Evolutionary conservation across 2,329 filamentous ascomycete species (phyloP).

Genomic region (Alternaria consortialis): DNA sequence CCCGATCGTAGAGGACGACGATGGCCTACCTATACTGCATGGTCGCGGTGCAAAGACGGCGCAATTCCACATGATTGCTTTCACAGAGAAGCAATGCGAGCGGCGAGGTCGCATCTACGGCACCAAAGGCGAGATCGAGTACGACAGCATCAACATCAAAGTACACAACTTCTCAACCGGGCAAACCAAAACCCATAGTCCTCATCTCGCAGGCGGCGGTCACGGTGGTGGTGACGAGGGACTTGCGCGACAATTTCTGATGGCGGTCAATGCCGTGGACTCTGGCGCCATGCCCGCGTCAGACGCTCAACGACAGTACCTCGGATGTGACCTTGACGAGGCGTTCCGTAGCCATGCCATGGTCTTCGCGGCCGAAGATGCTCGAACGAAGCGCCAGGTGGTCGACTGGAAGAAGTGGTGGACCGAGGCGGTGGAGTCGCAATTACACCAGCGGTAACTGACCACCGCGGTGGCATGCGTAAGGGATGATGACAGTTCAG

Average conservation of each 20-base stretch:
- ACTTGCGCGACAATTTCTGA: constrained; percentile 81
- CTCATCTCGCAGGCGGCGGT: constrained; percentile 67
- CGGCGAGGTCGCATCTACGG: constrained; percentile 88
- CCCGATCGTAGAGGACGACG: constrained; percentile 41
- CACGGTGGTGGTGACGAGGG: constrained; percentile 85
- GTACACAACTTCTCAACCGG: constrained; percentile 76
- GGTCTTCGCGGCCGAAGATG: constrained; percentile 94
- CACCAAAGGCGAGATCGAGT: constrained; percentile 82
- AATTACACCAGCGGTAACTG: constrained; percentile 23
- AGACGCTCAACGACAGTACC: constrained; percentile 75
- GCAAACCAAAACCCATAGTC: constrained; percentile 65
- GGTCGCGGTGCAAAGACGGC: constrained; percentile 79
- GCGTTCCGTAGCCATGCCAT: constrained; percentile 88
- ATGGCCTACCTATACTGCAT: constrained; percentile 24
- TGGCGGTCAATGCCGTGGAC: constrained; percentile 82
- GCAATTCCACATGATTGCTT: constrained; percentile 92
- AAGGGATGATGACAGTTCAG: constrained; percentile 10
- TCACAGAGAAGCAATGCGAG: constrained; percentile 86
- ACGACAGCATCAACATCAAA: constrained; percentile 80
- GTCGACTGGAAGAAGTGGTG: constrained; percentile 83
- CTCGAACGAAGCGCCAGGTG: constrained; percentile 73
- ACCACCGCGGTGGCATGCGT: background rate
- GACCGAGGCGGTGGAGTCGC: constrained; percentile 62
- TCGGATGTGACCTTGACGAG: constrained; percentile 88
- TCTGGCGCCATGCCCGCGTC: constrained; percentile 71